Conservation (phyloP, 108 stramenopile genomes). For the Fragilaria radians region DNA sequence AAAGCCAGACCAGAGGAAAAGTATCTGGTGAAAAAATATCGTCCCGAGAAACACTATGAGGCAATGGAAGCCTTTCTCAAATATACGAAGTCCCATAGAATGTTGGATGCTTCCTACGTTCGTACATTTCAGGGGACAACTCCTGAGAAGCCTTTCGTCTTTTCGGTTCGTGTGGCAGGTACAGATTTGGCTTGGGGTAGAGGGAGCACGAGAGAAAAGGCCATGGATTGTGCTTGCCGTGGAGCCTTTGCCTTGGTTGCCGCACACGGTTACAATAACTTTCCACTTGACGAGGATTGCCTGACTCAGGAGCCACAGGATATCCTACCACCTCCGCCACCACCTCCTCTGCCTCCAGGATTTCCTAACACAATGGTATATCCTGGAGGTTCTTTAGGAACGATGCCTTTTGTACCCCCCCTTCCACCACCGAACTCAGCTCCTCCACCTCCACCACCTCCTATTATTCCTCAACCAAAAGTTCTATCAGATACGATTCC, state of each 20-base stretch:
- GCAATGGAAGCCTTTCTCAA: constrained; percentile 80
- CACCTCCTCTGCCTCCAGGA: constrained; percentile 46
- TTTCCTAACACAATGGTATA: constrained; percentile 15
- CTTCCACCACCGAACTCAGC: constrained; percentile 29
- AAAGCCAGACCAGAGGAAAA: constrained; percentile 29
- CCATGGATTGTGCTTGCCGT: constrained; percentile 73
- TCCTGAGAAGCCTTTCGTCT: constrained; percentile 66
- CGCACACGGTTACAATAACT: constrained; percentile 85
- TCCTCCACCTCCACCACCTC: constrained; percentile 28
- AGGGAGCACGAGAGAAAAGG: constrained; percentile 69
- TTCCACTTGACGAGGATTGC: constrained; percentile 72
- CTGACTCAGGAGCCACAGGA: constrained; percentile 57
- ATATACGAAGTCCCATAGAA: constrained; percentile 83
- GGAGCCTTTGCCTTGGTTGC: constrained; percentile 77
- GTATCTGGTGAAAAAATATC: constrained; percentile 80
- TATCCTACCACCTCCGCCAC: constrained; percentile 40
- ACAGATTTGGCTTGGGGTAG: constrained; percentile 74
- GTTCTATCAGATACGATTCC: constrained; percentile 42
- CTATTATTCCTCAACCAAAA: constrained; percentile 69
- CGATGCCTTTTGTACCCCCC: constrained; percentile 2
- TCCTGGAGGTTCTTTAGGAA: constrained; percentile 12
- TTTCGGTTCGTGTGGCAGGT: constrained; percentile 68
- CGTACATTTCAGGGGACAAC: constrained; percentile 58
- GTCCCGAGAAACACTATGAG: constrained; percentile 59
- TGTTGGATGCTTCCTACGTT: constrained; percentile 75